Conservation (phyloP, 805 yeast genomes). For the Lipomyces yamanashiensis region DNA sequence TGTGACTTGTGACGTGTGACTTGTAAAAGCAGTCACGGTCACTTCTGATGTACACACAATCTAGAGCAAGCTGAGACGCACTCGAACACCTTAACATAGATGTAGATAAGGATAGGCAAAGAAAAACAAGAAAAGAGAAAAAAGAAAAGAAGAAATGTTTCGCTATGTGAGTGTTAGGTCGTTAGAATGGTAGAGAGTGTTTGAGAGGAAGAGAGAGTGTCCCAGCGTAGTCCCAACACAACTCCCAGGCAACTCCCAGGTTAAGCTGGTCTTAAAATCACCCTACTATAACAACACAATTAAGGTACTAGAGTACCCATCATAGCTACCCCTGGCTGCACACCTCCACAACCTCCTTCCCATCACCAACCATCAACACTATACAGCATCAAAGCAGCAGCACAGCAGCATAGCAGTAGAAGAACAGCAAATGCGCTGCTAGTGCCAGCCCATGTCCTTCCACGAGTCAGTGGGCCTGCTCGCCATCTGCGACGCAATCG, state of each 20-base stretch:
- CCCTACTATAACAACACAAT: too few species aligned
- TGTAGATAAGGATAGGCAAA: too few species aligned
- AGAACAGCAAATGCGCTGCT: conserved; percentile 5
- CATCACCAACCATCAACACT: background rate
- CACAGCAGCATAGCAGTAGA: conserved; percentile 7
- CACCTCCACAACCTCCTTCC: background rate
- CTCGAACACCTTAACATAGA: background rate
- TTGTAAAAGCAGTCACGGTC: too few species aligned
- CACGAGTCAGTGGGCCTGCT: conserved; percentile 49
- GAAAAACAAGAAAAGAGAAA: background rate
- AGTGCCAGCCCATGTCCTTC: conserved; percentile 41
- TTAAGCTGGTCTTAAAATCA: background rate
- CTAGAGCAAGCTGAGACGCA: conserved; percentile 12
- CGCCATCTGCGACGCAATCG: conserved; percentile 50
- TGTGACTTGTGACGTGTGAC: conserved; percentile 9
- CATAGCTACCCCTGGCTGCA: background rate
- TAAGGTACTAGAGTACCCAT: too few species aligned
- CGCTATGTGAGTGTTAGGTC: too few species aligned
- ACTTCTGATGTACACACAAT: too few species aligned
- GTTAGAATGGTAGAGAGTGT: too few species aligned
- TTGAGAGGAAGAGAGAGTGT: too few species aligned
- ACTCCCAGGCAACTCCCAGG: conserved; percentile 7
- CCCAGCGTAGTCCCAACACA: background rate
- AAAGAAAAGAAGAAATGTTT: background rate
- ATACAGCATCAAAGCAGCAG: conserved; percentile 14